These are phyloP conservation scores for Diaporthe sp. DNA, from an alignment of 2,329 filamentous ascomycete genomes.

Conservation along the genomic window DNA sequence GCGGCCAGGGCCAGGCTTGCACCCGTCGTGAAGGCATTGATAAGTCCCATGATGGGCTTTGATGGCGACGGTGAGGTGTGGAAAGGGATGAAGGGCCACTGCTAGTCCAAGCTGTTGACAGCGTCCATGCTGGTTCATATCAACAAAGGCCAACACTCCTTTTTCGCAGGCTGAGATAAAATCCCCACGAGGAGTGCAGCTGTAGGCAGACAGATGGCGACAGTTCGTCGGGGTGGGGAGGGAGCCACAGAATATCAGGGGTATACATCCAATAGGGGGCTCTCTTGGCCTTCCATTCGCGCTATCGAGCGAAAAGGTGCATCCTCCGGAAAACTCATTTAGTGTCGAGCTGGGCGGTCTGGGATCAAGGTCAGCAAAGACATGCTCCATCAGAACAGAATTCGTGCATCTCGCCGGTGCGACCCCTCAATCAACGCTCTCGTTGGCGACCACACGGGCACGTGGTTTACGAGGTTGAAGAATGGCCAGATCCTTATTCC, in stretches of 20 bases:
- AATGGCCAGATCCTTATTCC: neutral
- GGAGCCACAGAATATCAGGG: slow-evolving; percentile 1
- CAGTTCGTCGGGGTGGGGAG: neutral
- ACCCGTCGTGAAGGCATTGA: neutral
- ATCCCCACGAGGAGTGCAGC: neutral
- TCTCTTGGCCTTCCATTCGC: neutral
- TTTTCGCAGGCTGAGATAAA: neutral
- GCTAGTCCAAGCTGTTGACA: neutral
- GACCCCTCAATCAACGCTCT: neutral
- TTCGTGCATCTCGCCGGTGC: neutral
- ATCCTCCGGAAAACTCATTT: slow-evolving; percentile 8
- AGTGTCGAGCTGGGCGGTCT: slow-evolving; percentile 5
- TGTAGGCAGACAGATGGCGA: slow-evolving; percentile 4
- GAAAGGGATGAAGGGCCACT: neutral
- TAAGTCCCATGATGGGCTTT: neutral
- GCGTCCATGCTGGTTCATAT: neutral
- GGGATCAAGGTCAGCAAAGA: neutral
- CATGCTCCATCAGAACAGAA: neutral
- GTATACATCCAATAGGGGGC: neutral
- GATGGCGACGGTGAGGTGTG: neutral
- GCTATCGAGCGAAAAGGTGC: slow-evolving; percentile 17
- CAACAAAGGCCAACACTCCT: neutral
- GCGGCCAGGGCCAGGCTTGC: neutral
- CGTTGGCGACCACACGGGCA: neutral
- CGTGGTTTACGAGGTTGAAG: neutral